These are phyloP conservation scores for Aspergillus ellipticus DNA, from an alignment of 495 filamentous ascomycete genomes.

Conservation along the genomic window DNA sequence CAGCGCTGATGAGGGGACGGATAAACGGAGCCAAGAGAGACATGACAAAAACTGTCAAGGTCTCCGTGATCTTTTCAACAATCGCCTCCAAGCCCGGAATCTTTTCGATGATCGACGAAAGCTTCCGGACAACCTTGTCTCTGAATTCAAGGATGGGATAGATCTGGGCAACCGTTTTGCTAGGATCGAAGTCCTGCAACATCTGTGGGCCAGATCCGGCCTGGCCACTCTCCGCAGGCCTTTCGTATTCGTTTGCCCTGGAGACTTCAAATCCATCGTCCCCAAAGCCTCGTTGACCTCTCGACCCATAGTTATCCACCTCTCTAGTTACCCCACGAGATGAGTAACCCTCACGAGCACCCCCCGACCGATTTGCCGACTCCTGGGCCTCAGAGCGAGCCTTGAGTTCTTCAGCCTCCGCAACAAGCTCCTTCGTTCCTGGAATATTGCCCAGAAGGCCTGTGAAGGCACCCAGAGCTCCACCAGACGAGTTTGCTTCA, in stretches of 20 bases:
- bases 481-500: constrained; percentile 43
- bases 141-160: constrained; percentile 94
- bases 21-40: constrained; percentile 87
- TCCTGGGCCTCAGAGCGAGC: constrained; percentile 70
- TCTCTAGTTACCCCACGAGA: constrained; percentile 9
- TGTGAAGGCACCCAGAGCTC: constrained; percentile 55
- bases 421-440: constrained; percentile 69
- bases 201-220: constrained; percentile 52
- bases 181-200: constrained; percentile 76
- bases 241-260: constrained; percentile 2
- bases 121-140: constrained; percentile 82
- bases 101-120: constrained; percentile 81
- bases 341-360: constrained; percentile 32
- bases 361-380: constrained; percentile 48
- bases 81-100: constrained; percentile 84
- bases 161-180: constrained; percentile 76
- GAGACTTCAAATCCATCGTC: constrained; percentile 2
- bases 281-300: constrained; percentile 6
- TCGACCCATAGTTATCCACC: constrained; percentile 12
- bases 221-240: not conserved
- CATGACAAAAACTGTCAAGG: constrained; percentile 83
- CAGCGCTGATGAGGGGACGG: constrained; percentile 83
- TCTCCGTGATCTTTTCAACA: constrained; percentile 88
- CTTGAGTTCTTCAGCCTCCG: constrained; percentile 74
- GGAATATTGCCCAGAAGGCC: constrained; percentile 74